Percentiles rank a stretch among this genome's conserved stretches.
Evolutionary conservation across 1,284 basidiomycete species (phyloP).

Genomic region (Peniophora sp.): DNA sequence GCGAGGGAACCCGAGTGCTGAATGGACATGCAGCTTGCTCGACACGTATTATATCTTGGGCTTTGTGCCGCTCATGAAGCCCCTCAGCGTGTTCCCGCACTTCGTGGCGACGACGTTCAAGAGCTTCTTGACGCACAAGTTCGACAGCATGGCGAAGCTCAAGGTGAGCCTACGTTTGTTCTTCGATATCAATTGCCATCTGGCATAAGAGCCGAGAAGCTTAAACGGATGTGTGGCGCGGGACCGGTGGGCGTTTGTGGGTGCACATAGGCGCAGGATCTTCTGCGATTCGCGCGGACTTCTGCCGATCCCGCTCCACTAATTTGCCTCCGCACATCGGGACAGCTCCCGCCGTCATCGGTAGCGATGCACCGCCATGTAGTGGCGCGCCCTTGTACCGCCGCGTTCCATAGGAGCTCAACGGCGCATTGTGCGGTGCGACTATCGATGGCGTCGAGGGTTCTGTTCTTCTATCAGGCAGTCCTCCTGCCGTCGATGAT

Average conservation of each 20-base stretch:
- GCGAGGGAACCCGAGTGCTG: too few species aligned
- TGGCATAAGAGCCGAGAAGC: too few species aligned
- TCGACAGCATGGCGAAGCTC: constrained; percentile 57
- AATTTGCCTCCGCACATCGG: too few species aligned
- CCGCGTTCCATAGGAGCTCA: background rate
- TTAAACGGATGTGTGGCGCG: too few species aligned
- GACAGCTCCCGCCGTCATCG: too few species aligned
- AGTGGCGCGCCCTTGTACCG: background rate
- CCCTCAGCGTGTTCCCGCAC: constrained; percentile 61
- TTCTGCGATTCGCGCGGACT: background rate
- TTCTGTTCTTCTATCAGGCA: too few species aligned
- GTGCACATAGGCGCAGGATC: background rate
- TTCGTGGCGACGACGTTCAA: constrained; percentile 51
- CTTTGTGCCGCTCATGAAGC: constrained; percentile 63
- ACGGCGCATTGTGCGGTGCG: background rate
- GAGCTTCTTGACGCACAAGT: constrained; percentile 50
- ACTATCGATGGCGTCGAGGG: too few species aligned
- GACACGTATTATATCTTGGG: constrained; percentile 70
- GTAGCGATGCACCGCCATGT: too few species aligned
- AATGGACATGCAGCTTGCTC: constrained; percentile 33
- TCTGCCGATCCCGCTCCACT: too few species aligned
- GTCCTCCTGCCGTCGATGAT: background rate
- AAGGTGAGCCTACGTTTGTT: constrained; percentile 31
- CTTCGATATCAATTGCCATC: background rate
- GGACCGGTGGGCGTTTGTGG: background rate